Base-by-base conservation (phyloP, 2,329 filamentous ascomycete species). In the Trichoderma breve region DNA sequence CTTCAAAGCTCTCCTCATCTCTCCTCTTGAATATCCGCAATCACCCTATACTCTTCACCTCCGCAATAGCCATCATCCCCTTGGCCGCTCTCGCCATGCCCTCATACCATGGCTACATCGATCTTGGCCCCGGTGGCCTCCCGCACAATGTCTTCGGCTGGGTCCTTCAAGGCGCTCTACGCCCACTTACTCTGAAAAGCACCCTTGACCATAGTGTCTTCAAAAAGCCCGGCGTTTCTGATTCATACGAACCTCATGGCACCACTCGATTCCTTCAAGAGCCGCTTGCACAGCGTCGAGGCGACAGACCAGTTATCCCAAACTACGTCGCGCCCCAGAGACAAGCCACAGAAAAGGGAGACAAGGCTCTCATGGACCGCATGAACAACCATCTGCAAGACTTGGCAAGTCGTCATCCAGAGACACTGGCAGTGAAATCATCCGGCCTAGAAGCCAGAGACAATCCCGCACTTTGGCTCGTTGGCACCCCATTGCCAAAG, bases 81-180 rank as follows among this genome's bases (percentile, higher is more conserved):
- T 9, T 72, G 24, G 39, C n/a, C 3, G 73, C 76, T 6, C 77
- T 79, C 67, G 74, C 77, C 24, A 62, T 75, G 58, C 70, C 74
- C 47, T 79, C 77, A 76, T 86, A 86, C 77, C 77, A 74, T 4
- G 79, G 77, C 62, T 86, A 78, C 76, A 79, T 83, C 18, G 80
- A 81, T 1, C 80, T 86, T 36, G 84, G 84, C 15, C 80, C 79
- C 4, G 84, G 84, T 71, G 84, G 84, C 18, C 71, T 84, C 0
- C 83, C 84, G 0, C 78, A 84, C 75, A 84, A 84, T 70, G 32
- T 81, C 32, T 36, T 77, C 24, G 84, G 84, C 36, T 86, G 82
- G 82, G 76, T 83, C 0, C 24, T 81, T 3, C 82, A 84, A 74
- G 74, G 77, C 9, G 15, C 75, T 6, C 66, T 81, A n/a, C 80